These are phyloP conservation scores for Claviceps sp. DNA, from an alignment of 2,329 filamentous ascomycete species.

Conservation along the genomic window DNA sequence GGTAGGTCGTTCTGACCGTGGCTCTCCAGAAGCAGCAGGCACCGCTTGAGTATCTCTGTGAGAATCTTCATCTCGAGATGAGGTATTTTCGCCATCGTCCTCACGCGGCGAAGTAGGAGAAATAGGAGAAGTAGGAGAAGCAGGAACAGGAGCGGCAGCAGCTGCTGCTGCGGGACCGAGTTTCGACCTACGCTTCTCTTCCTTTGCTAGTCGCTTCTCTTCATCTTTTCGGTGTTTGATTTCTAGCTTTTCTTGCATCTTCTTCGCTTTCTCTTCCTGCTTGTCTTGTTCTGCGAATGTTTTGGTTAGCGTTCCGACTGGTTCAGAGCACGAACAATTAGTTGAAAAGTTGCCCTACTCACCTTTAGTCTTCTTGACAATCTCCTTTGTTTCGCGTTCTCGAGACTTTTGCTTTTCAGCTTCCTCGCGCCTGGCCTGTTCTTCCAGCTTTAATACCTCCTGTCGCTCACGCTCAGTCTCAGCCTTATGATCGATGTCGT, in stretches of 20 bases:
- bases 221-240: slow-evolving; percentile 13
- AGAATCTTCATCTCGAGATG: slow-evolving; percentile 6
- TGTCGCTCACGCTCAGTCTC: slow-evolving; percentile 57
- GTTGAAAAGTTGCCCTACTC: slow-evolving; percentile 14
- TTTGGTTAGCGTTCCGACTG: slow-evolving; percentile 7
- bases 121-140: slow-evolving; percentile 4
- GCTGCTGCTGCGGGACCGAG: slow-evolving; percentile 3
- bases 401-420: slow-evolving; percentile 31
- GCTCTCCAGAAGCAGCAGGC: neutral
- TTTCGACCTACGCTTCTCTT: slow-evolving; percentile 35
- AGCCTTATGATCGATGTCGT: slow-evolving; percentile 72
- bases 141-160: neutral
- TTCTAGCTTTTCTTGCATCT: slow-evolving; percentile 8
- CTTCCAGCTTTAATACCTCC: slow-evolving; percentile 49
- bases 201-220: slow-evolving; percentile 26
- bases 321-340: neutral
- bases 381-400: slow-evolving; percentile 39
- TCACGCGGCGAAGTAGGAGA: neutral
- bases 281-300: slow-evolving; percentile 29
- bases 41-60: neutral
- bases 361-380: slow-evolving; percentile 46
- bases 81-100: slow-evolving; percentile 6
- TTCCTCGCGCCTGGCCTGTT: slow-evolving; percentile 42
- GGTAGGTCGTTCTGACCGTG: neutral
- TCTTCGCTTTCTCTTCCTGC: slow-evolving; percentile 20